Evolutionary conservation across 106 monocot genomes (phyloP).

Genomic region (Hemerocallis citrina): DNA sequence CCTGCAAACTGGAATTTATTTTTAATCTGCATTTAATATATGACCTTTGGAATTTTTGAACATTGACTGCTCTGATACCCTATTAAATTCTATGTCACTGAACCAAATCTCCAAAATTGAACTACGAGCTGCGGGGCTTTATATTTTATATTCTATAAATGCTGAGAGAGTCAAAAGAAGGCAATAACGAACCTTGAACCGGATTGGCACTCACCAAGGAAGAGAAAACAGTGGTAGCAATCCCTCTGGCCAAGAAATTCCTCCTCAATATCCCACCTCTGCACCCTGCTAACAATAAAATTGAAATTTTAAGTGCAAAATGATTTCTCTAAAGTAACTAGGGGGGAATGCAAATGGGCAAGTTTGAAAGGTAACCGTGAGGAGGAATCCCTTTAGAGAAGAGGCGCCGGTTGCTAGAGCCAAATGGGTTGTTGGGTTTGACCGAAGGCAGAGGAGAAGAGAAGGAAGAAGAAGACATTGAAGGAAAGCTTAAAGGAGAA

Average conservation of each 20-base stretch:
- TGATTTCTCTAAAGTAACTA: too few relatives aligned
- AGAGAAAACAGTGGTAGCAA: slow-evolving; percentile 40
- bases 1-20: too few relatives aligned
- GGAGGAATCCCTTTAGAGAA: slow-evolving; percentile 2
- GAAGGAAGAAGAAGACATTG: slow-evolving; percentile 9
- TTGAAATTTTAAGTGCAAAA: neutral
- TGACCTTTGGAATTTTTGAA: too few relatives aligned
- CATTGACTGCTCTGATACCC: too few relatives aligned
- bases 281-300: slow-evolving; percentile 19
- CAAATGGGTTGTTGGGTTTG: neutral
- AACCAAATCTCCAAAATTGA: too few relatives aligned
- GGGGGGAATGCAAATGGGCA: neutral
- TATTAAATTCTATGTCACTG: too few relatives aligned
- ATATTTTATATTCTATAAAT: too few relatives aligned
- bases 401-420: neutral
- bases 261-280: slow-evolving; percentile 33
- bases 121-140: too few relatives aligned
- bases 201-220: slow-evolving; percentile 40
- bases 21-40: too few relatives aligned
- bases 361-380: slow-evolving; percentile 11
- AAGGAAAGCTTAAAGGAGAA: neutral
- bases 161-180: neutral
- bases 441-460: neutral
- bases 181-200: slow-evolving; percentile 34
- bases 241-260: slow-evolving; percentile 29